Evolutionary conservation across 352 stramenopile species (phyloP), one percentile per base, ranked within the genome.

Genomic region (Globisporangium spinosum): DNA sequence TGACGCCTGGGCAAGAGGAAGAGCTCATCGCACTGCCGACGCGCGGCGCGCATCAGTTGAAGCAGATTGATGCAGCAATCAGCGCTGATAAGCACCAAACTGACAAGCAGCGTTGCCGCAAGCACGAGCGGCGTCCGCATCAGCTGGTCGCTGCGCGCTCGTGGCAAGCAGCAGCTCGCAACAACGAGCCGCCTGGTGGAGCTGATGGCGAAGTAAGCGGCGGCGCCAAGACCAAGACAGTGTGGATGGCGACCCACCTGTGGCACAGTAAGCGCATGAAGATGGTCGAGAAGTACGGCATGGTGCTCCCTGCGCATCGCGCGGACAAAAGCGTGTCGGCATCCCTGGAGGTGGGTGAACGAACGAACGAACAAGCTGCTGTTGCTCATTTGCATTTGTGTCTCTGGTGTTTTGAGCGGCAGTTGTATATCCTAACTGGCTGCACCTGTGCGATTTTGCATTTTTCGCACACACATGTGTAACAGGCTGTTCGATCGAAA

Each of bases 201-300:
- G 22, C 35, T 17, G 55, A 5, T 29, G 61, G 23, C 20, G 9
- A 45, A 25, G 2, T 27, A 25, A 10, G 57, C n/a, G 8, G 6
- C 56, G 70, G 62, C 64, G 67, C 29, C 38, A 29, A 47, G 56
- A 29, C 9, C 2, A 59, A 49, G 9, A 40, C 72, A 15, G 77
- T 77, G 51, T 89, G 82, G 84, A 69, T 94, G 53, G 17, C 83
- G 5, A 89, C 84, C 9, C 86, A 94, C 68, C 22, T 82, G 65
- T 94, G 84, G 83, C 86, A 94, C 69, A 75, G 80, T 70, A 94
- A 93, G 55, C 81, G 86, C 22, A 93, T 94, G 84, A 61, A 63
- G 3, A 92, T 94, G 86, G 43, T 40, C 23, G 69, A 78, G 20
- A 67, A 68, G n/a, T 79, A 82, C 68, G 86, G 86, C 40, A 66